Evolutionary conservation across 2,329 filamentous ascomycete species (phyloP), one percentile per base, ranked within the genome.

Genomic region (Trichoderma gracile): DNA sequence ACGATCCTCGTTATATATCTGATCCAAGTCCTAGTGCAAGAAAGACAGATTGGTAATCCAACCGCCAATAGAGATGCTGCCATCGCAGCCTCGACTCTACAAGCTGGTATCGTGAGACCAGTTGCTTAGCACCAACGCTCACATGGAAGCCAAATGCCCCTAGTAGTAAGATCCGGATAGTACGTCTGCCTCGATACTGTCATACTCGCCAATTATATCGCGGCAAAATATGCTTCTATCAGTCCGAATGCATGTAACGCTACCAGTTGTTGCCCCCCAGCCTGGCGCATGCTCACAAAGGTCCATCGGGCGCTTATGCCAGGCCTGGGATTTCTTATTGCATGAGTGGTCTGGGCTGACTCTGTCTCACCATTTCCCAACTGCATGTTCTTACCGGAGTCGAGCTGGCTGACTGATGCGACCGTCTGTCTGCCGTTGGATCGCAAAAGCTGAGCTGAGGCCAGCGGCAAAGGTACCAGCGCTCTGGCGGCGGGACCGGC

Each of bases 261-360:
- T 14, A 21, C 23, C n/a, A 33, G 15, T n/a, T 14, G n/a, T 14
- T 15, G 6, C 33, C 23, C 23, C 57, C 42, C 46, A 19, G 54
- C 42, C 43, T 5, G 19, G 43, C 8, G 55, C 55, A 21, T 25
- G 42, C 25, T 15, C 25, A 38, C 23, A 45, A n/a, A n/a, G n/a
- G 40, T 38, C 21, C n/a, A 33, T 61, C 14, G 27, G 27, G 49
- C 43, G 33, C 52, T 46, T 55, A 55, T 50, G 21, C 50, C 52
- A 56, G 50, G 17, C 45, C 30, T 49, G 60, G 50, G 45, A 23
- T 47, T 56, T 52, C 60, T 43, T 47, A 47, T 56, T 63, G 52
- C 60, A 50, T 63, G 43, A 63, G 52, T 21, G 42, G 27, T 19
- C 12, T 23, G 9, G 60, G 43, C 60, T 63, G 60, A 23, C 42